phyloP scores from a whole-genome alignment of 768 basidiomycete species.

The Candolleomyces aberdarensis region DNA sequence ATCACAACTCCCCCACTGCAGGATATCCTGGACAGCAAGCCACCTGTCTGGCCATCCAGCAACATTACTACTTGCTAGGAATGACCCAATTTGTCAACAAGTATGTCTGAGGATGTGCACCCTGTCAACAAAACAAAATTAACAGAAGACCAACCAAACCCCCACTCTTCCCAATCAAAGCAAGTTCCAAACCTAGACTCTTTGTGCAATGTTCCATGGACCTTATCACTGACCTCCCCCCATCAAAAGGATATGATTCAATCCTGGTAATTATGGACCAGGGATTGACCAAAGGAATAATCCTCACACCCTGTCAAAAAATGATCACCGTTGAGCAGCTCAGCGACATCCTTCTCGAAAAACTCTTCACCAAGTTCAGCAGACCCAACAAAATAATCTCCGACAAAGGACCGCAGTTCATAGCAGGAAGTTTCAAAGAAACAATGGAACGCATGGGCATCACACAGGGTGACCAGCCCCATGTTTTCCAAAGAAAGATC shows the following conservation, averaged over 20 bases:
- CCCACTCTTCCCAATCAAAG: no score
- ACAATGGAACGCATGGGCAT: slow-evolving; percentile 30
- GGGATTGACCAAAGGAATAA: neutral
- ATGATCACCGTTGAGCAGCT: slow-evolving; percentile 2
- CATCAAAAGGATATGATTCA: no score
- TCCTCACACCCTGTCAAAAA: slow-evolving; percentile 15
- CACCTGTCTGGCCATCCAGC: neutral
- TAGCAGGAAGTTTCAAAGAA: slow-evolving; percentile 26
- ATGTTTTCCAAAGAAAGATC: no score
- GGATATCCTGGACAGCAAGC: slow-evolving; percentile 10
- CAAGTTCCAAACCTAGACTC: no score
- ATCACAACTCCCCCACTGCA: neutral
- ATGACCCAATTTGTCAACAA: slow-evolving; percentile 13
- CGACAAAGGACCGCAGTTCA: slow-evolving; percentile 29
- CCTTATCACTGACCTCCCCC: no score
- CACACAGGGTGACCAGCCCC: neutral
- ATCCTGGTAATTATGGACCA: slow-evolving; percentile 8
- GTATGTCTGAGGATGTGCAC: slow-evolving; percentile 18
- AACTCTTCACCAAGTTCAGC: neutral
- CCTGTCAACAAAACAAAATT: slow-evolving; percentile 19
- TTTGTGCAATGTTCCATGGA: no score
- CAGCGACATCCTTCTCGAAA: neutral
- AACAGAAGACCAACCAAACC: slow-evolving; percentile 5
- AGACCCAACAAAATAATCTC: slow-evolving; percentile 5
- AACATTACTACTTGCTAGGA: slow-evolving; percentile 19